Percentiles rank a stretch among this genome's conserved stretches.
phyloP scores from a whole-genome alignment of 2,329 filamentous ascomycete genomes.

The Colletotrichum cuscutae region DNA sequence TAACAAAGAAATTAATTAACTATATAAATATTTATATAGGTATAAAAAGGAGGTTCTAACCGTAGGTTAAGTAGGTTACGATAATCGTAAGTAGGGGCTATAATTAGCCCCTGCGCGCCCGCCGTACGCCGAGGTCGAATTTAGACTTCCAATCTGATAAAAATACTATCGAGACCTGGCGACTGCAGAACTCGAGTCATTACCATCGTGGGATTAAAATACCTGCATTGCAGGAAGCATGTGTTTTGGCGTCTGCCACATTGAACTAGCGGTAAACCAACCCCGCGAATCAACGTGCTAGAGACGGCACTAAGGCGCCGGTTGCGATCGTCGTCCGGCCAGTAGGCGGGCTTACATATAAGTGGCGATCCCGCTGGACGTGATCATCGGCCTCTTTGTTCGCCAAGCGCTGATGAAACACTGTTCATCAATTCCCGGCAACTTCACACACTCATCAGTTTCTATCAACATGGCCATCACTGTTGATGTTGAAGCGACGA shows the following conservation, averaged over 20 bases:
- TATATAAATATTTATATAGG: too few species aligned
- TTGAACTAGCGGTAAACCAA: not conserved
- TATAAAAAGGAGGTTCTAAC: too few species aligned
- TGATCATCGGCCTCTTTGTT: not conserved
- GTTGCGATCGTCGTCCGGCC: not conserved
- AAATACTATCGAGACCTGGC: not conserved
- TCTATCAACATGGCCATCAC: not conserved
- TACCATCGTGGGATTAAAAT: not conserved
- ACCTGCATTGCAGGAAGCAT: not conserved
- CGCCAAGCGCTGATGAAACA: not conserved
- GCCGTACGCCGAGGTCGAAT: too few species aligned
- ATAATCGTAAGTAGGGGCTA: too few species aligned
- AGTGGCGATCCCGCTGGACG: not conserved
- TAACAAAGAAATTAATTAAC: too few species aligned
- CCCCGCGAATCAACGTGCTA: not conserved
- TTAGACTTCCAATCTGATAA: too few species aligned
- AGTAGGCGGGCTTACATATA: not conserved
- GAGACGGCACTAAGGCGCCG: not conserved
- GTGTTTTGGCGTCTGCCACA: not conserved
- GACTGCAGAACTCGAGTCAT: not conserved
- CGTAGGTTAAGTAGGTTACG: too few species aligned
- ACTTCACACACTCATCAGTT: not conserved
- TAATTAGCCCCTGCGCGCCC: too few species aligned
- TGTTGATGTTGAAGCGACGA: not conserved
- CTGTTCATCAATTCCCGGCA: not conserved